Base-by-base conservation (phyloP, 2,329 filamentous ascomycete genomes). In the Geosmithia flava region DNA sequence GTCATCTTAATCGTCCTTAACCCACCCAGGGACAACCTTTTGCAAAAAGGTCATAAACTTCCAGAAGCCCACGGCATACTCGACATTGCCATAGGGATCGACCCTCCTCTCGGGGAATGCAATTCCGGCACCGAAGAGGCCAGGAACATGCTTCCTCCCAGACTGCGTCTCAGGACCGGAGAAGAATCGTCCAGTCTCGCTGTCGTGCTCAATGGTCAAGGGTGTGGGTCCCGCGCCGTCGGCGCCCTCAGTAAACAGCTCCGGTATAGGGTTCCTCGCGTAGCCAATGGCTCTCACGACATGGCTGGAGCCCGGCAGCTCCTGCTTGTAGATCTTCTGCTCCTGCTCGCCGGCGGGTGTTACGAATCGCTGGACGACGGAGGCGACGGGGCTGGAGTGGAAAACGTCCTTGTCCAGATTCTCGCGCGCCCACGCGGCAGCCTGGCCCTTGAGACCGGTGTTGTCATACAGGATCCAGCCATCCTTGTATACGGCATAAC, bases 11-110 rank as follows among this genome's bases (percentile, higher is more conserved):
- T 13, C 15, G 33, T 16, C 33, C 33, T 37, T 37, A 11, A 50
- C 7, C 77, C 78, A 81, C 17, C 64, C 59, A 16, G 74, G 75
- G 19, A 68, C 64, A 4, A 78, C 76, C 51, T 66, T 69, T 61
- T 75, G 75, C 48, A 79, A 59, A 54, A 74, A 81, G 44, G 71
- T 77, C 77, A 82, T 81, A 53, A 83, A 83, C 61, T 83, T 83
- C 57, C 69, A 80, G 56, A 82, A 73, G 0, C 80, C 80, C 46
- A 83, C 80, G 1, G 76, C 75, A 55, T 72, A 68, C 61, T 82
- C 78, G 7, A 77, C 72, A 58, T 81, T 81, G 0, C 78, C 78
- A 41, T 71, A 62, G 1, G 78, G 79, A 63, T 83, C 80, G 8
- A 70, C 69, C 6, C 81, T 77, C 20, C 68, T 65, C 56, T 82